Percentiles rank a stretch among this genome's conserved stretches.
These are phyloP conservation scores for Pseudocohnilembus persalinus DNA, from an alignment of 169 alveolate species.

Conservation along the genomic window DNA sequence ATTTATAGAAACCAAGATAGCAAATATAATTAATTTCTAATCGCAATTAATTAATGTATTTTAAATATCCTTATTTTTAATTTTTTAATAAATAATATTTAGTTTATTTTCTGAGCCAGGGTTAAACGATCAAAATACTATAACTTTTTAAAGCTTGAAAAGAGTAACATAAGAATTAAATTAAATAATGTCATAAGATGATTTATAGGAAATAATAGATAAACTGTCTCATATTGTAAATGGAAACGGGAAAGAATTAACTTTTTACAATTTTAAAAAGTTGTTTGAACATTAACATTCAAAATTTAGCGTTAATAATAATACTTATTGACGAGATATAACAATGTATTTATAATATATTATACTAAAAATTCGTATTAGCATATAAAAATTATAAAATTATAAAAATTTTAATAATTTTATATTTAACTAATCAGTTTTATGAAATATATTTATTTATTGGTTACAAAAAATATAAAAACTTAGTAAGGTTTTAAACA, in stretches of 20 bases:
- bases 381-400: too few relatives aligned
- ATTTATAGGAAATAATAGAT: background rate
- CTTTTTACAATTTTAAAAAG: background rate
- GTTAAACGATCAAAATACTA: background rate
- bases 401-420: too few relatives aligned
- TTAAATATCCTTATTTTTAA: background rate
- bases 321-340: background rate
- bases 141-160: background rate
- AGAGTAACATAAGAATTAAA: background rate
- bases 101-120: background rate
- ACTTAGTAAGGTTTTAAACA: too few relatives aligned
- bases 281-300: too few relatives aligned
- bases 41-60: background rate
- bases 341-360: too few relatives aligned
- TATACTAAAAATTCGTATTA: too few relatives aligned
- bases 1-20: too few relatives aligned
- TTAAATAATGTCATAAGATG: background rate
- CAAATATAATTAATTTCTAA: too few relatives aligned
- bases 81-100: too few relatives aligned
- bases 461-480: too few relatives aligned
- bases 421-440: background rate
- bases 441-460: background rate
- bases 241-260: background rate
- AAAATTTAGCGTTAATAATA: background rate
- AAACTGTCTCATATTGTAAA: background rate